Percentiles rank a stretch among this genome's conserved stretches.
phyloP scores from a whole-genome alignment of 148 eudicot genomes.

The Chenopodium berlandieri region DNA sequence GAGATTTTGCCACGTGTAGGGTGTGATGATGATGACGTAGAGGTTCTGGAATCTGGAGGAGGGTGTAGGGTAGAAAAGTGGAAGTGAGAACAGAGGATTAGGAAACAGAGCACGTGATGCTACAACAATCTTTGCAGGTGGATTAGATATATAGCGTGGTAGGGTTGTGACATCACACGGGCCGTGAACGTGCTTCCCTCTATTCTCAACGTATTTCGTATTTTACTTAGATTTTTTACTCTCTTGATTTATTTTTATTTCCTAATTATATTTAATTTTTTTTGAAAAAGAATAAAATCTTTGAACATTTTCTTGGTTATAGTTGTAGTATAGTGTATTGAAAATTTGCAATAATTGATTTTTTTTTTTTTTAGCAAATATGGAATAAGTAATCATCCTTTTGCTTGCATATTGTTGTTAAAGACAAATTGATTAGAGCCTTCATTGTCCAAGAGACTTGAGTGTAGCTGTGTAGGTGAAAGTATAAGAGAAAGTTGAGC shows the following conservation, averaged over 20 bases:
- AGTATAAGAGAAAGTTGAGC: too few relatives aligned
- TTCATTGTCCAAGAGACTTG: not conserved
- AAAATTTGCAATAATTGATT: too few relatives aligned
- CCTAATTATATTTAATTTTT: too few relatives aligned
- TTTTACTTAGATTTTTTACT: not conserved
- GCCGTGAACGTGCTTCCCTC: slow-evolving; percentile 29
- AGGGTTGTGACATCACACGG: slow-evolving; percentile 30
- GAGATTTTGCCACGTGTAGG: not conserved
- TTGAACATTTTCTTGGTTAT: too few relatives aligned
- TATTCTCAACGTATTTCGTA: not conserved
- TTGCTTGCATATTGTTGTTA: not conserved
- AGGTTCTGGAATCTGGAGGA: not conserved
- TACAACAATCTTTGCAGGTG: slow-evolving; percentile 17
- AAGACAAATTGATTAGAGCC: too few relatives aligned
- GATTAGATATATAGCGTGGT: slow-evolving; percentile 10
- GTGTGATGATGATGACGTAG: not conserved
- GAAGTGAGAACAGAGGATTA: slow-evolving; percentile 6
- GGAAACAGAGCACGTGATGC: slow-evolving; percentile 32
- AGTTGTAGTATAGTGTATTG: too few relatives aligned
- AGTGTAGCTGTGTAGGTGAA: too few relatives aligned
- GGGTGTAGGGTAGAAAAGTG: slow-evolving; percentile 11
- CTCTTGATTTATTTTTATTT: not conserved
- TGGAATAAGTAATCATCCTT: not conserved
- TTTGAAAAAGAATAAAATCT: not conserved
- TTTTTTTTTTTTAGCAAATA: not conserved